A percentile compares a stretch with the other conserved stretches of the same genome.
Conservation (phyloP, 1,139 yeast genomes). For the Taphrina flavorubra region DNA sequence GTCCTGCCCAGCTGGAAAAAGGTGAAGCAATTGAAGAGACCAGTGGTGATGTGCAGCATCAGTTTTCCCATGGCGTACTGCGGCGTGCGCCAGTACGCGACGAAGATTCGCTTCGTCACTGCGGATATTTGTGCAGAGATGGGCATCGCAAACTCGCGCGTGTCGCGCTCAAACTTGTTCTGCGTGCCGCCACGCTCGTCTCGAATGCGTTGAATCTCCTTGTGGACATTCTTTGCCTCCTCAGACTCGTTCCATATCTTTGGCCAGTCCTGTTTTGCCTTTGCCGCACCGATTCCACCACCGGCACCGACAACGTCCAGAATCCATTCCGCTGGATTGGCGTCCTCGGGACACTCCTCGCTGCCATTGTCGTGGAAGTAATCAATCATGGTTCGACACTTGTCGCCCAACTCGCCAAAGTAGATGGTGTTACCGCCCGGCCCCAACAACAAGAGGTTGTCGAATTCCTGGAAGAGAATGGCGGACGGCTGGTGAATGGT, state of each 20-base stretch:
- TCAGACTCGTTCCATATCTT: conserved; percentile 69
- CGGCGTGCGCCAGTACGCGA: conserved; percentile 80
- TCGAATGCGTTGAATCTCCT: conserved; percentile 44
- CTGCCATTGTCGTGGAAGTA: conserved; percentile 77
- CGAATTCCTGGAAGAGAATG: conserved; percentile 67
- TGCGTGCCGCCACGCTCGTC: conserved; percentile 24
- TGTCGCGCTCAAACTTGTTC: conserved; percentile 30
- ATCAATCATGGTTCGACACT: conserved; percentile 63
- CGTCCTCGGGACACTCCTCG: conserved; percentile 65
- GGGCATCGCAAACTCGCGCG: conserved; percentile 54
- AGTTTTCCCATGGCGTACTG: conserved; percentile 63
- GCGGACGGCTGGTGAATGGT: conserved; percentile 79
- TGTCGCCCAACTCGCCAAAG: conserved; percentile 76
- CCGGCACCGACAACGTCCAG: conserved; percentile 80
- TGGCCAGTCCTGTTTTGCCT: conserved; percentile 66
- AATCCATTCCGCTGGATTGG: conserved; percentile 87
- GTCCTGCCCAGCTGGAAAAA: conserved; percentile 53
- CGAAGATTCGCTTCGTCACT: conserved; percentile 62
- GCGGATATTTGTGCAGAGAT: conserved; percentile 58
- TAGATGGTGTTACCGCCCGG: conserved; percentile 80
- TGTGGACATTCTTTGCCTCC: conserved; percentile 57
- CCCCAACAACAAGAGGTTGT: conserved; percentile 70
- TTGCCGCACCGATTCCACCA: conserved; percentile 61
- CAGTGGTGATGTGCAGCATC: conserved; percentile 57
- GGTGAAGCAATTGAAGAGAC: conserved; percentile 61